Conservation (phyloP, 2,329 filamentous ascomycete species). For the Fusarium sp. region DNA sequence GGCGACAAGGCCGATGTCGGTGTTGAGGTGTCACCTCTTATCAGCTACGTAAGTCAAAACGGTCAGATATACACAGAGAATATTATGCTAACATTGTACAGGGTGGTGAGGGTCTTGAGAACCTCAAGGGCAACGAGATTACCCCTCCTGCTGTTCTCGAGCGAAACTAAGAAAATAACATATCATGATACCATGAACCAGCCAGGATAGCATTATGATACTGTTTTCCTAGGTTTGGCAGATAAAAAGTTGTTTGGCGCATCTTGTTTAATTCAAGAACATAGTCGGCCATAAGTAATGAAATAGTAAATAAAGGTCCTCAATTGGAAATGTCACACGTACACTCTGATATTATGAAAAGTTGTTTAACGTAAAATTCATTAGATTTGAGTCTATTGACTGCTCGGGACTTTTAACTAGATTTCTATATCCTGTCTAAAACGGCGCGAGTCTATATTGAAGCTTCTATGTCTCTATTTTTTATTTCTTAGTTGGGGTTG, state of each 20-base stretch:
- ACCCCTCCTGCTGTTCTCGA: slow-evolving; percentile 66
- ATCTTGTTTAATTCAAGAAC: background rate
- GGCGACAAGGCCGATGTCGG: slow-evolving; percentile 74
- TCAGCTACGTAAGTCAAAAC: slow-evolving; percentile 86
- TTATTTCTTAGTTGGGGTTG: slow-evolving; percentile 28
- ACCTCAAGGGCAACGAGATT: slow-evolving; percentile 65
- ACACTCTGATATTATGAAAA: background rate
- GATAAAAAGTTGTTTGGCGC: slow-evolving; percentile 15
- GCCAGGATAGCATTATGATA: slow-evolving; percentile 30
- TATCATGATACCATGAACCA: slow-evolving; percentile 33
- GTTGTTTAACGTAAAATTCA: slow-evolving; percentile 5
- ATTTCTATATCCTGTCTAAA: slow-evolving; percentile 42
- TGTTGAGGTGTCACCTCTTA: slow-evolving; percentile 90
- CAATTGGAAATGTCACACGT: background rate
- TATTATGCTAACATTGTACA: slow-evolving; percentile 45
- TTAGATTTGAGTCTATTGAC: slow-evolving; percentile 34
- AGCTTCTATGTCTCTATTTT: slow-evolving; percentile 24
- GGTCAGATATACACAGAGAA: background rate
- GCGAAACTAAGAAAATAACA: slow-evolving; percentile 50
- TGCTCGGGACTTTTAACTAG: slow-evolving; percentile 27
- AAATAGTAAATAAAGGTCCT: slow-evolving; percentile 13
- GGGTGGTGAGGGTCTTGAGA: slow-evolving; percentile 73
- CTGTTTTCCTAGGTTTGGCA: slow-evolving; percentile 22
- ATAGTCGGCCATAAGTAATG: slow-evolving; percentile 16
- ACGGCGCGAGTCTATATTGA: slow-evolving; percentile 37